Evolutionary conservation across 371 early-diverging fungal species (phyloP).

Genomic region (Blastocladiella emersonii): DNA sequence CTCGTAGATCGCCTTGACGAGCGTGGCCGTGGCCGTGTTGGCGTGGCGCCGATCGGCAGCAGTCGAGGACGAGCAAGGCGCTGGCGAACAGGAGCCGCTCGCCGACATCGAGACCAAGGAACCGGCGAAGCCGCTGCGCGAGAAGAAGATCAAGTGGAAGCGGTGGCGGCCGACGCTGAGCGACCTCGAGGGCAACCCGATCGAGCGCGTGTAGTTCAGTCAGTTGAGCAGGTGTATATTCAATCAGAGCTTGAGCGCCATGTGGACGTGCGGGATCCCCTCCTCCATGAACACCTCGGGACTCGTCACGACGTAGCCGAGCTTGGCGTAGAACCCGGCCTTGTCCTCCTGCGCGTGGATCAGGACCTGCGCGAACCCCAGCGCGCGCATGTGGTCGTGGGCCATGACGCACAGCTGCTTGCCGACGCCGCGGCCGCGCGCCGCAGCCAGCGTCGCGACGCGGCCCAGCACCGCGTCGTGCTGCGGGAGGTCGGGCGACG

Average conservation of each 20-base stretch:
- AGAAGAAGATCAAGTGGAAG: too few species aligned
- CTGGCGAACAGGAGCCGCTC: too few species aligned
- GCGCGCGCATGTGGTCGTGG: neutral
- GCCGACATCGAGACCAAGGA: too few species aligned
- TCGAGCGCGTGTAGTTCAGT: too few species aligned
- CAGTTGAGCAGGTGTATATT: too few species aligned
- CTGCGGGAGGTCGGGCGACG: neutral
- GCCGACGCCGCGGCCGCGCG: neutral
- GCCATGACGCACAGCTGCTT: neutral
- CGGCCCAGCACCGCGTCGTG: neutral
- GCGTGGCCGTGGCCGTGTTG: too few species aligned
- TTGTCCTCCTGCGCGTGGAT: neutral
- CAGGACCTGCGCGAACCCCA: neutral
- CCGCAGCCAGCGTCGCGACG: neutral
- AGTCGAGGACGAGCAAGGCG: too few species aligned
- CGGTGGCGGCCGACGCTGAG: too few species aligned
- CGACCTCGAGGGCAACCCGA: too few species aligned
- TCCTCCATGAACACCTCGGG: neutral
- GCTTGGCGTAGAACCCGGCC: neutral
- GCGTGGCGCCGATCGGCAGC: too few species aligned
- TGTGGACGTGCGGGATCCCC: neutral
- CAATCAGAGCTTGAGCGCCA: neutral
- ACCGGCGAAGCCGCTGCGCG: too few species aligned
- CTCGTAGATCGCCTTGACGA: too few species aligned
- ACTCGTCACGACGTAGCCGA: neutral